Evolutionary conservation across 257 asterid genomes (phyloP).

Genomic region (Nicotiana attenuata): DNA sequence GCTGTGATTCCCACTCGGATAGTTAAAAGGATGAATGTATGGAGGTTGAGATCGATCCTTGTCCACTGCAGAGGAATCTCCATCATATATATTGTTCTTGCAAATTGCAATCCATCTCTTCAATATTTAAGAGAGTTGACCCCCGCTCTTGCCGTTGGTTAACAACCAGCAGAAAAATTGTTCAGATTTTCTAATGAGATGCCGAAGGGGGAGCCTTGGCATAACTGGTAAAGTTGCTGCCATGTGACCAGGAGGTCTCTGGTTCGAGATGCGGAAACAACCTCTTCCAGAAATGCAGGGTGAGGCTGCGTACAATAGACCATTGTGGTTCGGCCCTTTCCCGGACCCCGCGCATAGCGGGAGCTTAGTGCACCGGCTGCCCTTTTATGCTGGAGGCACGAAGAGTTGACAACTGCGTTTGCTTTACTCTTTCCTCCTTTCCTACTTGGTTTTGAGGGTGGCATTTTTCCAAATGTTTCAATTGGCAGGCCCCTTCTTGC

Average conservation of each 20-base stretch:
- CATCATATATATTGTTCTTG: neutral
- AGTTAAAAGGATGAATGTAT: neutral
- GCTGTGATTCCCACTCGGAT: neutral
- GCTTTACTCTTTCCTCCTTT: neutral
- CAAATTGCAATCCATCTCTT: neutral
- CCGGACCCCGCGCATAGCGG: too few species aligned
- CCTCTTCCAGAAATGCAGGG: too few species aligned
- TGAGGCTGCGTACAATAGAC: too few species aligned
- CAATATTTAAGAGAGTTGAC: neutral
- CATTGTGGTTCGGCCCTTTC: too few species aligned
- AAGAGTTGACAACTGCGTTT: neutral
- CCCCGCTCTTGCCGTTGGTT: neutral
- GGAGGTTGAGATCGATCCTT: neutral
- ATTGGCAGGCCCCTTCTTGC: neutral
- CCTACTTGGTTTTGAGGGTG: neutral
- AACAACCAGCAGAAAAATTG: neutral
- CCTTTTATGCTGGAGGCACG: neutral
- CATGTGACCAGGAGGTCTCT: too few species aligned
- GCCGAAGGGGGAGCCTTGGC: too few species aligned
- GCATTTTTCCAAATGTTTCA: too few species aligned
- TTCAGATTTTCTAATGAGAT: neutral
- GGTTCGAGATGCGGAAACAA: too few species aligned
- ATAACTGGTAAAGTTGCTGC: too few species aligned
- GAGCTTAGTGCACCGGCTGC: too few species aligned
- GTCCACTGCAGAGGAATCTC: neutral